phyloP scores from a whole-genome alignment of 2,329 filamentous ascomycete species.

The Periconia digitata region DNA sequence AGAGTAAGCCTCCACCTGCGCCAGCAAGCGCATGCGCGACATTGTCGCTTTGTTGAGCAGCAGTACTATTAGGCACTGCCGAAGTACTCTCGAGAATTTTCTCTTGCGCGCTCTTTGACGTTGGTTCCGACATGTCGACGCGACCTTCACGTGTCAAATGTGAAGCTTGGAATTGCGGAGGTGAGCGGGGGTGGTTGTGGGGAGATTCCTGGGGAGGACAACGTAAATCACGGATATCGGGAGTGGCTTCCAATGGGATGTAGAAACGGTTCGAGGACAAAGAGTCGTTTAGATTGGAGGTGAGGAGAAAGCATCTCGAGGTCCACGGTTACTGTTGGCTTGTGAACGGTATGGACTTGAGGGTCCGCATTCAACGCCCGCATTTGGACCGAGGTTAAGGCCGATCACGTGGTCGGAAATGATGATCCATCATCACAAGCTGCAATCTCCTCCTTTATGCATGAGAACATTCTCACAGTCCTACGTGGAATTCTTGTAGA shows the following conservation, averaged over 20 bases:
- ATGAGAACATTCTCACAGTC: not conserved
- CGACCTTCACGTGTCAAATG: conserved; percentile 7
- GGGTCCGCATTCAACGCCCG: conserved; percentile 24
- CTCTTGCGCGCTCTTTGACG: conserved; percentile 32
- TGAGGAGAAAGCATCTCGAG: conserved; percentile 26
- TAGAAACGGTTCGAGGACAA: not conserved
- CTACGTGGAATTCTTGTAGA: not conserved
- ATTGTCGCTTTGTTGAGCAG: conserved; percentile 88
- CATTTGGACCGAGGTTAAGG: conserved; percentile 30
- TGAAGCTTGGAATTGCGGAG: conserved; percentile 11
- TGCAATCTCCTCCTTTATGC: conserved; percentile 18
- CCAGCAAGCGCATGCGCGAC: conserved; percentile 93
- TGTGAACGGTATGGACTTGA: conserved; percentile 34
- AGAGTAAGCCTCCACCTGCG: conserved; percentile 88
- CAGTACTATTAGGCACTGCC: conserved; percentile 56
- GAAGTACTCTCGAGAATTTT: conserved; percentile 40
- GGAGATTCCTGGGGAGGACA: not conserved
- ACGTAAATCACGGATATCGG: not conserved
- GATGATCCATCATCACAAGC: conserved; percentile 8
- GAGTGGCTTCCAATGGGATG: not conserved
- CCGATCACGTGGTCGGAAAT: conserved; percentile 18
- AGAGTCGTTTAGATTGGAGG: conserved; percentile 12
- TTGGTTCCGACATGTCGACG: conserved; percentile 29
- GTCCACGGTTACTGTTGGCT: conserved; percentile 27
- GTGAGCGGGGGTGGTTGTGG: conserved; percentile 7